Conservation (phyloP, 768 basidiomycete species). For the Leccinum aurantiacum region DNA sequence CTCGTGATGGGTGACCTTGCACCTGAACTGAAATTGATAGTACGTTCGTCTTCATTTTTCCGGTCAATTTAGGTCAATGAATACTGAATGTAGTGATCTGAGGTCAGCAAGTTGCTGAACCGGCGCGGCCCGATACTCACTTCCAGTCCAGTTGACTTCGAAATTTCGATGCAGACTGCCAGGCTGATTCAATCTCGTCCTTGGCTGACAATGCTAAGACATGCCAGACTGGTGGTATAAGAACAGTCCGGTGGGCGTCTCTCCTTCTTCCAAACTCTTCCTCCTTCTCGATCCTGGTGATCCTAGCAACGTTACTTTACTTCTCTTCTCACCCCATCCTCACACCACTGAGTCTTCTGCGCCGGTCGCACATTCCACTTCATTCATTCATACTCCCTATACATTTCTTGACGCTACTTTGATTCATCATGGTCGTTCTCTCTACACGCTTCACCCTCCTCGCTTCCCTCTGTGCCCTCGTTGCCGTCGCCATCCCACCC, state of each 20-base stretch:
- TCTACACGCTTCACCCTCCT: conserved; percentile 46
- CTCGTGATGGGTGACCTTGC: background rate
- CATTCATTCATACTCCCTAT: conserved; percentile 5
- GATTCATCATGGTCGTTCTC: conserved; percentile 49
- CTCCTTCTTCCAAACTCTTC: conserved; percentile 36
- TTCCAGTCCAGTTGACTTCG: background rate
- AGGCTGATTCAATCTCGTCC: conserved; percentile 12
- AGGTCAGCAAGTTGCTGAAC: background rate
- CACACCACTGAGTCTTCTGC: conserved; percentile 23
- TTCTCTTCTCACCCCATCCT: conserved; percentile 19
- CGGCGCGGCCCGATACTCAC: background rate
- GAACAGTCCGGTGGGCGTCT: conserved; percentile 7
- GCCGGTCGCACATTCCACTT: conserved; percentile 24
- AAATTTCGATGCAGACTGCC: conserved; percentile 12
- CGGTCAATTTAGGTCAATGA: background rate
- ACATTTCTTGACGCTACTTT: conserved; percentile 15
- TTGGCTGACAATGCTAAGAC: conserved; percentile 24
- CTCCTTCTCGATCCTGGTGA: conserved; percentile 55
- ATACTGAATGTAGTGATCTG: background rate
- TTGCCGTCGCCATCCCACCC: conserved; percentile 36
- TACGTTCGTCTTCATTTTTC: background rate
- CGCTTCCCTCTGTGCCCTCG: conserved; percentile 44
- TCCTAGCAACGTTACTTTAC: conserved; percentile 31
- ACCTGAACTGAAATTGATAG: background rate
- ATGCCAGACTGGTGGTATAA: conserved; percentile 22